Evolutionary conservation across 257 asterid genomes (phyloP), one percentile per base, ranked within the genome.

Genomic region (Fraxinus quadrangulata): DNA sequence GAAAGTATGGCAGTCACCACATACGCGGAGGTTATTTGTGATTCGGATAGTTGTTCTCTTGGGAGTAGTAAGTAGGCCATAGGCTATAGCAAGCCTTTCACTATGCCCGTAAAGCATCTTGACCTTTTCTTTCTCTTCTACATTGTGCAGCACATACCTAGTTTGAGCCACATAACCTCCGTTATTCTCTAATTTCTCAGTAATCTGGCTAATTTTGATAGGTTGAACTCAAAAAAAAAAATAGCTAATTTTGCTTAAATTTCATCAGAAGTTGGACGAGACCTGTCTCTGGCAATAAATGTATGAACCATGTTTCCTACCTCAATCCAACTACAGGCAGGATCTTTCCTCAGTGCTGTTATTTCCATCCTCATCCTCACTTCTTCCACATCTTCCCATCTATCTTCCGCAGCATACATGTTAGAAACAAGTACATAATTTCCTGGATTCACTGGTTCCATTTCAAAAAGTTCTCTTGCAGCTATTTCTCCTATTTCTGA

Each of bases 291-390:
- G 4, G 94, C 88, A 31, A 69, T 26, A 79, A 94, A 94, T 0
- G 87, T 79, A 80, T 92, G 97, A 81, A 93, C 82, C 77, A 77
- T 77, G 75, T 87, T 78, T 30, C 90, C 88, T 39, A 89, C 67
- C 77, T 92, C 95, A 61, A 90, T 89, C 98, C 98, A 94, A 78
- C 98, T 92, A 80, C 98, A 94, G 19, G 28, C 28, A 26, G 97
- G 97, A 67, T 90, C 95, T 78, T 92, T 94, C 81, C 83, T 91
- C 80, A 92, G 75, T 73, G 93, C 93, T 83, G 81, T 90, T 30
- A 19, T 81, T 83, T 80, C 91, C 97, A 92, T 92, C 40, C 63
- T 77, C 72, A 33, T 71, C 67, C 98, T 84, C 82, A 94, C 88
- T 74, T 85, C 84, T 85, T 90, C 94, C 72, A 83, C 96, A 12